Evolutionary conservation across 1,139 yeast species (phyloP).

Genomic region (Saccharomyces hybrid): DNA sequence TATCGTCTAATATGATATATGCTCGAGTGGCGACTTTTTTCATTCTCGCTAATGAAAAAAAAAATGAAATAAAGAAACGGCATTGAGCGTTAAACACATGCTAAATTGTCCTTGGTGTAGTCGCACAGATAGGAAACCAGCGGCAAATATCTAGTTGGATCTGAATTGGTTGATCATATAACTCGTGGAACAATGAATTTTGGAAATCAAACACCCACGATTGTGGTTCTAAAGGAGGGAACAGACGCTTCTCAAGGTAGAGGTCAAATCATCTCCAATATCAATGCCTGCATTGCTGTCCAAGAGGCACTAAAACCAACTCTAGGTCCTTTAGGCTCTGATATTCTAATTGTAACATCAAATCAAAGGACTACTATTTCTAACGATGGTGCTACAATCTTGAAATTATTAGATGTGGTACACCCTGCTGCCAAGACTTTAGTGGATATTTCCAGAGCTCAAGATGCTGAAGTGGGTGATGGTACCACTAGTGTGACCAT

Average conservation of each 20-base stretch:
- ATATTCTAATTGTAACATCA: conserved; percentile 75
- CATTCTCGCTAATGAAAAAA: background rate
- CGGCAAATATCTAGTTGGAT: background rate
- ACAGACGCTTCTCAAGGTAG: conserved; percentile 95
- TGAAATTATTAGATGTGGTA: conserved; percentile 85
- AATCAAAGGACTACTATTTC: conserved; percentile 89
- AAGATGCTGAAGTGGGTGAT: conserved; percentile 98
- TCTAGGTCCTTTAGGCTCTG: conserved; percentile 95
- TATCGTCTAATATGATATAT: background rate
- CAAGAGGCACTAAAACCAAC: conserved; percentile 95
- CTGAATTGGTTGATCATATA: background rate
- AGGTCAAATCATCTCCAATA: conserved; percentile 90
- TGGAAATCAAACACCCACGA: conserved; percentile 90
- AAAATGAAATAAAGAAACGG: background rate
- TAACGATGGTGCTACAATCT: conserved; percentile 95
- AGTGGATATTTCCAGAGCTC: conserved; percentile 92
- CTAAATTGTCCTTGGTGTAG: background rate
- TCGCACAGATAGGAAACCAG: background rate
- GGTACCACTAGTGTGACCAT: conserved; percentile 98
- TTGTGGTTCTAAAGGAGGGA: conserved; percentile 95
- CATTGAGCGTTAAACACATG: background rate
- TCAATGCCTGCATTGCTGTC: conserved; percentile 93
- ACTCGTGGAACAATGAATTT: conserved; percentile 51
- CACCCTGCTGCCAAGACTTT: conserved; percentile 96
- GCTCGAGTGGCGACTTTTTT: background rate